These are phyloP conservation scores for Vanrija humicola DNA, from an alignment of 1,284 basidiomycete genomes.

Conservation along the genomic window DNA sequence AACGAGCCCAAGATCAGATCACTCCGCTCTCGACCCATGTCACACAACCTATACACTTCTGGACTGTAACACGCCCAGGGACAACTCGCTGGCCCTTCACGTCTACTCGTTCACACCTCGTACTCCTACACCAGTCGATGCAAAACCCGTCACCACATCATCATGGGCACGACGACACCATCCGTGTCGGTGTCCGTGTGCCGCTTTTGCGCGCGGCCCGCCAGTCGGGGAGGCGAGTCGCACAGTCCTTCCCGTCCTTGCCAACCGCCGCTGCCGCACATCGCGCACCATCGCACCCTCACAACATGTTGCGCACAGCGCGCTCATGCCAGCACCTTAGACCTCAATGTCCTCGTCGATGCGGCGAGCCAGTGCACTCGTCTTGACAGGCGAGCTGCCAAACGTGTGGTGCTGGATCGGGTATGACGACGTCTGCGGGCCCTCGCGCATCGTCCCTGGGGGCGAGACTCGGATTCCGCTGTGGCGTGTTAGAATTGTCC, in stretches of 20 bases:
- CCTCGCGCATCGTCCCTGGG: slow-evolving; percentile 36
- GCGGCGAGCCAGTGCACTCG: slow-evolving; percentile 38
- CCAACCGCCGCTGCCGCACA: not conserved
- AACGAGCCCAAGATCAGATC: too few relatives aligned
- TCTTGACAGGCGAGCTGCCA: slow-evolving; percentile 46
- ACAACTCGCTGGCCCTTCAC: too few relatives aligned
- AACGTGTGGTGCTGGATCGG: slow-evolving; percentile 39
- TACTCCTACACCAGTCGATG: not conserved
- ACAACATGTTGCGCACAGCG: too few relatives aligned
- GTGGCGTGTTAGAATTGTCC: not conserved
- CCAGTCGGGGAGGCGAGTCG: too few relatives aligned
- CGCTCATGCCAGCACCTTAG: not conserved
- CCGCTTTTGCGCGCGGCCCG: too few relatives aligned
- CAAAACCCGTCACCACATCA: not conserved
- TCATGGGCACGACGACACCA: not conserved
- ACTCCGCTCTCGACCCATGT: too few relatives aligned
- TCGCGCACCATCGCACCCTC: too few relatives aligned
- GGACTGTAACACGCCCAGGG: too few relatives aligned
- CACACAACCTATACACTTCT: too few relatives aligned
- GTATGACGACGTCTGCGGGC: slow-evolving; percentile 35
- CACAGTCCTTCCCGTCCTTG: not conserved
- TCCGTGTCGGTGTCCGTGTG: too few relatives aligned
- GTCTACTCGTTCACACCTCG: too few relatives aligned
- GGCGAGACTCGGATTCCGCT: slow-evolving; percentile 38
- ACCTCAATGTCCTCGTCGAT: slow-evolving; percentile 39